phyloP scores from a whole-genome alignment of 73 alveolate genomes.

The Tetrahymena elliotti region DNA sequence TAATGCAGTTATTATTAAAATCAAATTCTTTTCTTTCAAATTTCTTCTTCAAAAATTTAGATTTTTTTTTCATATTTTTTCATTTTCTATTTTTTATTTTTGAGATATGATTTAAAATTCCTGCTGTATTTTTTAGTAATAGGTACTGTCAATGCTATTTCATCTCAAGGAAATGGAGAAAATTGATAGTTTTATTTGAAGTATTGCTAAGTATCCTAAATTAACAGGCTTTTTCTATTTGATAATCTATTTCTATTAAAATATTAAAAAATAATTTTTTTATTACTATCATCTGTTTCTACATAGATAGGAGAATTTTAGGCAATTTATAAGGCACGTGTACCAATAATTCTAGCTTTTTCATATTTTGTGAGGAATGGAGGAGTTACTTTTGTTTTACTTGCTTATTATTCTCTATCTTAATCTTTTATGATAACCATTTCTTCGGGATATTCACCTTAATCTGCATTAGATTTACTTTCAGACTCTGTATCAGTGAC shows the following conservation, averaged over 20 bases:
- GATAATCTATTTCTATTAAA: not conserved
- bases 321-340: slow-evolving; percentile 92
- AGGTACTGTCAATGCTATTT: no score
- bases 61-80: no score
- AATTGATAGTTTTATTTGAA: not conserved
- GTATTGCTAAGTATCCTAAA: not conserved
- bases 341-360: slow-evolving; percentile 96
- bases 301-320: slow-evolving; percentile 40
- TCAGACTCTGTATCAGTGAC: slow-evolving; percentile 45
- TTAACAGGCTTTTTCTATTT: no score
- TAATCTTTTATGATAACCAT: slow-evolving; percentile 13
- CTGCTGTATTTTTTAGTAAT: no score
- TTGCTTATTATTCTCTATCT: slow-evolving; percentile 29
- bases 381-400: slow-evolving; percentile 70
- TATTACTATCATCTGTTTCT: slow-evolving; percentile 25
- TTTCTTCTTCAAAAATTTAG: no score
- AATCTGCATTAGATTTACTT: slow-evolving; percentile 22
- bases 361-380: slow-evolving; percentile 95
- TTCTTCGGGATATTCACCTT: slow-evolving; percentile 17
- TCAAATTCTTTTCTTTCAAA: no score
- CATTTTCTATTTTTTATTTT: no score
- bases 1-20: no score
- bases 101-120: no score
- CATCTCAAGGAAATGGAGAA: not conserved
- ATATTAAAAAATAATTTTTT: not conserved